Percentiles rank a stretch among this genome's conserved stretches.
phyloP scores from a whole-genome alignment of 305 asterid species.

The Fraxinus latifolia region DNA sequence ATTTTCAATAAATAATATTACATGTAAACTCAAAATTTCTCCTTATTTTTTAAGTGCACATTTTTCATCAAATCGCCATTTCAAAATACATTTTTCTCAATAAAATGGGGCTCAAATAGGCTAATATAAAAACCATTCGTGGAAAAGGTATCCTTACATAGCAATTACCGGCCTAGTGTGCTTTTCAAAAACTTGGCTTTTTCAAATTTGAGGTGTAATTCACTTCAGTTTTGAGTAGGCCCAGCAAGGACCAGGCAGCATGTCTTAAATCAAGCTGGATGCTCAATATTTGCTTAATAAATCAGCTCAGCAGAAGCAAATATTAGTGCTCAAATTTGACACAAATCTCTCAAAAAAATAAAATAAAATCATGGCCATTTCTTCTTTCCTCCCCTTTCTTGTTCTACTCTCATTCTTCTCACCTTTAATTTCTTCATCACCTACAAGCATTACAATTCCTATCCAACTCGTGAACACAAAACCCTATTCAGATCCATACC shows the following conservation, averaged over 20 bases:
- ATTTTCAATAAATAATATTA: no score
- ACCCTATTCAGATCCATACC: slow-evolving; percentile 46
- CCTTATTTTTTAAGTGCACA: no score
- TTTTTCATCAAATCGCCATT: neutral
- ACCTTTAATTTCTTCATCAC: slow-evolving; percentile 31
- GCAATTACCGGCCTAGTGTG: neutral
- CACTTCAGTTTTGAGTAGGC: neutral
- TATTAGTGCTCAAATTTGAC: slow-evolving; percentile 16
- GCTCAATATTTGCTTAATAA: neutral
- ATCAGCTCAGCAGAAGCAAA: slow-evolving; percentile 19
- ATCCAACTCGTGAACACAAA: slow-evolving; percentile 41
- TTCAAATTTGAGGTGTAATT: neutral
- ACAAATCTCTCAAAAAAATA: neutral
- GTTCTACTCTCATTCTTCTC: slow-evolving; percentile 28
- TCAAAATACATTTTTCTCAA: neutral
- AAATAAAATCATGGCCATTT: slow-evolving; percentile 39
- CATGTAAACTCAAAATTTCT: neutral
- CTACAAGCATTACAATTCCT: slow-evolving; percentile 38
- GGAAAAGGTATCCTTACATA: neutral
- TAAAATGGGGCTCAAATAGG: neutral
- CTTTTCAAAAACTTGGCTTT: neutral
- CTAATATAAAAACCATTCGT: neutral
- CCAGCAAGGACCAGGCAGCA: neutral
- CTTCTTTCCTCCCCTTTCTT: slow-evolving; percentile 27
- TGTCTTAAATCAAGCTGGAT: neutral